Base-by-base conservation (phyloP, 2,329 filamentous ascomycete species). In the Sporothrix curviconia region DNA sequence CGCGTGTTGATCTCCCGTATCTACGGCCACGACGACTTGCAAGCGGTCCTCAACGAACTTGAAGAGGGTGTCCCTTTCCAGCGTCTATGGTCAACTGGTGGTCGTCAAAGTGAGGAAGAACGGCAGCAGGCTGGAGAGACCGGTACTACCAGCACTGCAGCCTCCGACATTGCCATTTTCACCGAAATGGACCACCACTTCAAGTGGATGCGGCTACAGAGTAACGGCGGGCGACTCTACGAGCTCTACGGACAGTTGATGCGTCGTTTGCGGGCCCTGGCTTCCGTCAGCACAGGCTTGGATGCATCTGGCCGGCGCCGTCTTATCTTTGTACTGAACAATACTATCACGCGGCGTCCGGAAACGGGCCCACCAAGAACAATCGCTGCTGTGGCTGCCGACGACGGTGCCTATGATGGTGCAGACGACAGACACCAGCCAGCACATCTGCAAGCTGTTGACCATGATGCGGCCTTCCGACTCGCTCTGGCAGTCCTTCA, bases 21-120 rank as follows among this genome's bases (percentile, higher is more conserved):
- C 1, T 85, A 85, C 62, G 81, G 84, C 59, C 62, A 82, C 11
- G 75, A 83, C 46, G 83, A 83, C 0, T 63, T 85, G 17, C 77
- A 74, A 74, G 80, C 85, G 65, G 80, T 80, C 1, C 63, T 85
- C 34, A 68, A 66, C 2, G 83, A 85, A 62, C 54, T 50, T 5
- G 58, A 56, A 14, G 39, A 47, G 2, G 32, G 43, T 3, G 12
- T 58, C n/a, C 60, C 60, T 7, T 59, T 62, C 12, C 53, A 56
- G 51, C 53, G 58, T 8, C 36, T 62, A 7, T 57, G 57, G 59
- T 62, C 59, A 9, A 51, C 49, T 17, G 34, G 17, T 17, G 24
- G 8, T 24, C 15, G 7, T 9, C 30, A n/a, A 24, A 14, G 32
- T 17, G 9, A 40, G 5, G 50, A n/a, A 15, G 40, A 44, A 4